These are phyloP conservation scores for Fonsecaea monophora DNA, from an alignment of 2,329 filamentous ascomycete species.

Conservation along the genomic window DNA sequence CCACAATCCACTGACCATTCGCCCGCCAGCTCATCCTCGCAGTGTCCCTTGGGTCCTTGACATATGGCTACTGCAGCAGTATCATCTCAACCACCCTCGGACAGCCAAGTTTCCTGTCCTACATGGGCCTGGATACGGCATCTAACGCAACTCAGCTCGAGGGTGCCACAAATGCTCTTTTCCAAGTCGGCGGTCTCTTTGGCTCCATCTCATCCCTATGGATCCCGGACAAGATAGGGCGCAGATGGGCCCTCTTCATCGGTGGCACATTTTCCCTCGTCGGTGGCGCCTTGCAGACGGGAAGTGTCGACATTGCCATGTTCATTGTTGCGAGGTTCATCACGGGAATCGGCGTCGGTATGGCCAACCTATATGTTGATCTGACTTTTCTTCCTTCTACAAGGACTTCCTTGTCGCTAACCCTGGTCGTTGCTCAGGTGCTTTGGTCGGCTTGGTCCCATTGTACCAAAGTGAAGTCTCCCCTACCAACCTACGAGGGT, in stretches of 20 bases:
- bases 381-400: no score
- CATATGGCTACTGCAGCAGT: neutral
- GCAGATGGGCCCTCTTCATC: neutral
- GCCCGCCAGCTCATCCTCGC: neutral
- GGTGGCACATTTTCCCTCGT: neutral
- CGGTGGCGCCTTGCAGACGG: neutral
- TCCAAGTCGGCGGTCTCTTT: neutral
- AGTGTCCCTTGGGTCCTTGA: neutral
- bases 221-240: neutral
- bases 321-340: conserved; percentile 10
- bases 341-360: conserved; percentile 1
- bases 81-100: neutral
- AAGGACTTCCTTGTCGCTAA: neutral
- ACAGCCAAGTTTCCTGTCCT: neutral
- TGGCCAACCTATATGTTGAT: neutral
- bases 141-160: neutral
- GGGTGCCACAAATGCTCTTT: neutral
- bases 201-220: neutral
- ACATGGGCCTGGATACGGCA: neutral
- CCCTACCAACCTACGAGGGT: conserved; percentile 24
- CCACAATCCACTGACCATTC: neutral
- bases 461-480: conserved; percentile 24
- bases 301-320: conserved; percentile 5
- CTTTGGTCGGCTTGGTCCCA: conserved; percentile 17
- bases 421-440: conserved; percentile 12